Percentiles rank a stretch among this genome's conserved stretches.
These are phyloP conservation scores for Picea sitchensis DNA, from an alignment of 75 land plant genomes.

Conservation along the genomic window DNA sequence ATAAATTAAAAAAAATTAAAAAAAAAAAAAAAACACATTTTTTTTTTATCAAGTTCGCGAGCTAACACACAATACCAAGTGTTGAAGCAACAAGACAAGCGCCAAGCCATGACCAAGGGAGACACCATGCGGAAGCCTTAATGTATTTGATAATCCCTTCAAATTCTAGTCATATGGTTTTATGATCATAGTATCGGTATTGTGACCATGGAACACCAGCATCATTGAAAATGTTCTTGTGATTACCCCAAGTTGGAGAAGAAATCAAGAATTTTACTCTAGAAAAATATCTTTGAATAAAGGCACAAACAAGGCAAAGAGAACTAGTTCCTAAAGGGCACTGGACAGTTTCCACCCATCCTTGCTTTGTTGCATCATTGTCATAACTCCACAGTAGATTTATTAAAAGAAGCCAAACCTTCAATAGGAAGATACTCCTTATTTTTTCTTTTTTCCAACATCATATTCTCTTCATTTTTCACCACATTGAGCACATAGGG, in stretches of 20 bases:
- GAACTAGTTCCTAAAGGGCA: slow-evolving; percentile 95
- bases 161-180: slow-evolving; percentile 93
- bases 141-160: slow-evolving; percentile 93
- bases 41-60: too few species aligned
- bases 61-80: too few species aligned
- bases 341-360: slow-evolving; percentile 89
- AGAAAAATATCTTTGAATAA: too few species aligned
- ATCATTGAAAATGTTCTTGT: slow-evolving; percentile 98
- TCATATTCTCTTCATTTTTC: slow-evolving; percentile 92
- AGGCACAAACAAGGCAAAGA: slow-evolving; percentile 92
- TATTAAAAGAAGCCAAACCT: slow-evolving; percentile 97
- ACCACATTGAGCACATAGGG: too few species aligned
- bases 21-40: too few species aligned
- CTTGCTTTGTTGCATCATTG: slow-evolving; percentile 63
- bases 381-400: slow-evolving; percentile 92
- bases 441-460: slow-evolving; percentile 91
- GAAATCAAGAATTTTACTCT: too few species aligned
- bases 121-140: slow-evolving; percentile 28
- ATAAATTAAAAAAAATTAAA: too few species aligned
- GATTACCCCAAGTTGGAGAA: slow-evolving; percentile 92
- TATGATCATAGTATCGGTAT: slow-evolving; percentile 91
- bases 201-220: slow-evolving; percentile 55
- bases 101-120: too few species aligned
- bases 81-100: too few species aligned
- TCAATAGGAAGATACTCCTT: slow-evolving; percentile 99